A percentile compares a stretch with the other conserved stretches of the same genome.
Evolutionary conservation across 2,329 filamentous ascomycete species (phyloP).

Genomic region (Neonectria coccinea): DNA sequence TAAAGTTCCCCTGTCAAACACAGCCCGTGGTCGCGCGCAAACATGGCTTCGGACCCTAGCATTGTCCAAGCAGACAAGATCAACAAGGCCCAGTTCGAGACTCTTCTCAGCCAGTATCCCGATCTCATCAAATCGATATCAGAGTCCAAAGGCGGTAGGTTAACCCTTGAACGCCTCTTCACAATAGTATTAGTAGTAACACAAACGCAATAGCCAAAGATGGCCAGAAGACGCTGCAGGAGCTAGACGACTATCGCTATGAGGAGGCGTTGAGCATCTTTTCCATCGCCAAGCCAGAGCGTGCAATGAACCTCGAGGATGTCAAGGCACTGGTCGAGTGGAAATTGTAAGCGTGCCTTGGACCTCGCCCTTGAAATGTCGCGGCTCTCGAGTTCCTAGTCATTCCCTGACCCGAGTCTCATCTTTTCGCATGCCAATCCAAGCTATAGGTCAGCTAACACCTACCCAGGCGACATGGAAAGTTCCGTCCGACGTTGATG

Average conservation of each 20-base stretch:
- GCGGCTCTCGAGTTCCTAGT: neutral
- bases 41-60: constrained; percentile 33
- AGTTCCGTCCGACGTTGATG: constrained; percentile 71
- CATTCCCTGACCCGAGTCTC: neutral
- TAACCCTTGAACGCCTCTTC: constrained; percentile 11
- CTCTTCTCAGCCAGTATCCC: constrained; percentile 54
- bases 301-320: constrained; percentile 66
- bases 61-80: constrained; percentile 40
- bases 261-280: constrained; percentile 63
- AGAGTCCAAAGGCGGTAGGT: constrained; percentile 57
- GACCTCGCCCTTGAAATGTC: neutral
- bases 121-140: constrained; percentile 58
- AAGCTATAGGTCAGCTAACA: constrained; percentile 13
- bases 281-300: constrained; percentile 46
- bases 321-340: constrained; percentile 73
- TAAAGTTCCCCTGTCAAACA: neutral
- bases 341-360: constrained; percentile 70
- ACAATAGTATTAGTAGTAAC: constrained; percentile 25
- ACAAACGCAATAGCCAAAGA: constrained; percentile 54
- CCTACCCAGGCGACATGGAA: constrained; percentile 66
- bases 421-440: neutral
- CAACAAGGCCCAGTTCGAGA: constrained; percentile 50
- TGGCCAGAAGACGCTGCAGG: constrained; percentile 63
- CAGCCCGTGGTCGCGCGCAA: neutral
- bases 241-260: constrained; percentile 73